phyloP scores from a whole-genome alignment of 2,329 filamentous ascomycete species.

The Mariannaea elegans region DNA sequence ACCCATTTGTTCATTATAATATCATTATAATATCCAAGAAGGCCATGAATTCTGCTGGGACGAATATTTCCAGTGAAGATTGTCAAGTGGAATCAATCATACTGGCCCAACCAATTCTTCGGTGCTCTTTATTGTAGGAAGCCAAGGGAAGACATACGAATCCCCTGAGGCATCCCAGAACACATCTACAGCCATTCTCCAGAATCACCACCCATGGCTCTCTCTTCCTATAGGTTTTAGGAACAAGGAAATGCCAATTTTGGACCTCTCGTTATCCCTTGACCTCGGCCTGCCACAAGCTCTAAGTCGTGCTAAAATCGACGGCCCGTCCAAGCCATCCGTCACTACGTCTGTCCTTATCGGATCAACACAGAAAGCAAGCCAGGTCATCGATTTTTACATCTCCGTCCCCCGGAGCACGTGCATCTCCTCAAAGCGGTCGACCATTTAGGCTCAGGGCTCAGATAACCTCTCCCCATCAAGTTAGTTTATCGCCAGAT shows the following conservation, averaged over 20 bases:
- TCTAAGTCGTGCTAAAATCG: slow-evolving; percentile 20
- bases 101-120: neutral
- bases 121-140: neutral
- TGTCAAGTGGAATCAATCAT: neutral
- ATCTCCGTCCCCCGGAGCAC: slow-evolving; percentile 39
- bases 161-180: neutral
- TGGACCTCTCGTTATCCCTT: neutral
- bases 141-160: neutral
- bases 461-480: slow-evolving; percentile 30
- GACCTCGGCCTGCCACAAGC: slow-evolving; percentile 7
- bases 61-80: neutral
- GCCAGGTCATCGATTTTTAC: slow-evolving; percentile 24
- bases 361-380: slow-evolving; percentile 30
- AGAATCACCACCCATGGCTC: neutral
- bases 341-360: slow-evolving; percentile 32
- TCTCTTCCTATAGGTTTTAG: neutral
- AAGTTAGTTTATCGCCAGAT: slow-evolving; percentile 26
- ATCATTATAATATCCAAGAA: slow-evolving; percentile 9
- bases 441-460: slow-evolving; percentile 26
- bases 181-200: neutral
- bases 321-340: slow-evolving; percentile 30
- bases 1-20: slow-evolving; percentile 12
- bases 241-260: neutral
- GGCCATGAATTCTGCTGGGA: too few relatives aligned
- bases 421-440: slow-evolving; percentile 17